Percentiles rank a stretch among this genome's conserved stretches.
These are phyloP conservation scores for Plantago lanceolata DNA, from an alignment of 305 asterid genomes.

Conservation along the genomic window DNA sequence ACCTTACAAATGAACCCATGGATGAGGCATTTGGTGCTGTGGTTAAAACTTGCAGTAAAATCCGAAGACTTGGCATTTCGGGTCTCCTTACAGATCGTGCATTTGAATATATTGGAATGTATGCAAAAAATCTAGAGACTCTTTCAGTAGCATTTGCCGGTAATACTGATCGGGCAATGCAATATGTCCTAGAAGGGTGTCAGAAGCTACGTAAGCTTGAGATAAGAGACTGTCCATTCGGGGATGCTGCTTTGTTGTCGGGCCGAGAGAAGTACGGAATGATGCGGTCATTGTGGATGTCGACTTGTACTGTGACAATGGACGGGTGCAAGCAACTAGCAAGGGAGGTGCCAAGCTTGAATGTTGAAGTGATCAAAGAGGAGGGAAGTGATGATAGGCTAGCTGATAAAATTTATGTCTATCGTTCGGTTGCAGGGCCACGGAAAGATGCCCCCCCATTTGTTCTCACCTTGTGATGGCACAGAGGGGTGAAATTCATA, in stretches of 20 bases:
- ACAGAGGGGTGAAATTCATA: background rate
- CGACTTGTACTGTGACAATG: conserved; percentile 64
- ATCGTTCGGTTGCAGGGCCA: conserved; percentile 83
- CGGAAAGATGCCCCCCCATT: conserved; percentile 77
- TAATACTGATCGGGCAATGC: conserved; percentile 76
- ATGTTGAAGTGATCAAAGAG: conserved; percentile 73
- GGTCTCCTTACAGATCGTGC: conserved; percentile 71
- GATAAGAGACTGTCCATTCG: conserved; percentile 86
- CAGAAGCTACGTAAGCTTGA: conserved; percentile 81
- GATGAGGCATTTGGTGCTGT: conserved; percentile 88
- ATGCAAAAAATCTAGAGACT: conserved; percentile 74
- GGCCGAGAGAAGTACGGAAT: conserved; percentile 56
- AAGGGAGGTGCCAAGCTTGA: conserved; percentile 61
- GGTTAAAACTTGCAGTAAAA: conserved; percentile 63
- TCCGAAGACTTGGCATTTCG: conserved; percentile 72
- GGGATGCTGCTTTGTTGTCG: conserved; percentile 63
- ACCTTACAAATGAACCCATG: conserved; percentile 72
- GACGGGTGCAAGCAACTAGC: conserved; percentile 62
- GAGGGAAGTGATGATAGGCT: conserved; percentile 39
- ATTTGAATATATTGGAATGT: conserved; percentile 72
- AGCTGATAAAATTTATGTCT: conserved; percentile 66
- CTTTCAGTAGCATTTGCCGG: conserved; percentile 92
- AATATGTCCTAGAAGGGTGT: conserved; percentile 69
- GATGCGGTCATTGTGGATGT: conserved; percentile 91
- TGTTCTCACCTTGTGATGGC: conserved; percentile 49